Evolutionary conservation across 2,329 filamentous ascomycete species (phyloP).

Genomic region (Venturia pyrina): DNA sequence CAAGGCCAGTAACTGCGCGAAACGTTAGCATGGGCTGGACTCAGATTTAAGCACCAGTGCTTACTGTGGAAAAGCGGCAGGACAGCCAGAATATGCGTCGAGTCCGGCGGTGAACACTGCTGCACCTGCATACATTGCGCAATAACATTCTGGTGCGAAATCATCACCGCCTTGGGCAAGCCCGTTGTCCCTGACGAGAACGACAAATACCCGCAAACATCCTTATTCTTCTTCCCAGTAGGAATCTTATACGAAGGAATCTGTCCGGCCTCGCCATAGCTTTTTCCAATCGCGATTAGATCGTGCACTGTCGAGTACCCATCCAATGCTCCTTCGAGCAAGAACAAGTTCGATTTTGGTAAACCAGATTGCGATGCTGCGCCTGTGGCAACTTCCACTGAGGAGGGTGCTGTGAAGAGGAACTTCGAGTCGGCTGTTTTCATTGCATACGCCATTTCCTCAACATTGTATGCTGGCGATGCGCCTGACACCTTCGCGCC

Average conservation of each 20-base stretch:
- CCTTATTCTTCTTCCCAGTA: constrained; percentile 44
- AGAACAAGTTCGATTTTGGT: constrained; percentile 40
- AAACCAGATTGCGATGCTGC: constrained; percentile 47
- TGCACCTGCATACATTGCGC: constrained; percentile 52
- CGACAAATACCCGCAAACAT: constrained; percentile 44
- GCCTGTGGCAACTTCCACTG: constrained; percentile 43
- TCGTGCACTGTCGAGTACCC: constrained; percentile 41
- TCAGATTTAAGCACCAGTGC: not conserved
- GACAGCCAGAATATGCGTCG: constrained; percentile 45
- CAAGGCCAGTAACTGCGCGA: constrained; percentile 43
- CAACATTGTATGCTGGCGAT: constrained; percentile 54
- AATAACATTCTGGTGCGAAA: constrained; percentile 44
- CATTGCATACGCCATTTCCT: constrained; percentile 58
- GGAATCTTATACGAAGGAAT: constrained; percentile 40
- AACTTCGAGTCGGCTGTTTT: constrained; percentile 48
- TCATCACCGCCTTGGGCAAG: constrained; percentile 43
- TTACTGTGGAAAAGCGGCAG: constrained; percentile 50
- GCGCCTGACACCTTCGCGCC: constrained; percentile 51
- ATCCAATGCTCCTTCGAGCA: constrained; percentile 44
- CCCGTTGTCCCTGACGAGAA: constrained; percentile 43
- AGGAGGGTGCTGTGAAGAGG: constrained; percentile 46
- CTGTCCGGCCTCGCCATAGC: constrained; percentile 35
- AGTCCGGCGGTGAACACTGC: constrained; percentile 39
- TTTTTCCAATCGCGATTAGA: constrained; percentile 33
- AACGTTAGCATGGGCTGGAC: not conserved